A percentile compares a stretch with the other conserved stretches of the same genome.
Evolutionary conservation across 805 yeast species (phyloP).

Genomic region (Wickerhamomyces tratensis): DNA sequence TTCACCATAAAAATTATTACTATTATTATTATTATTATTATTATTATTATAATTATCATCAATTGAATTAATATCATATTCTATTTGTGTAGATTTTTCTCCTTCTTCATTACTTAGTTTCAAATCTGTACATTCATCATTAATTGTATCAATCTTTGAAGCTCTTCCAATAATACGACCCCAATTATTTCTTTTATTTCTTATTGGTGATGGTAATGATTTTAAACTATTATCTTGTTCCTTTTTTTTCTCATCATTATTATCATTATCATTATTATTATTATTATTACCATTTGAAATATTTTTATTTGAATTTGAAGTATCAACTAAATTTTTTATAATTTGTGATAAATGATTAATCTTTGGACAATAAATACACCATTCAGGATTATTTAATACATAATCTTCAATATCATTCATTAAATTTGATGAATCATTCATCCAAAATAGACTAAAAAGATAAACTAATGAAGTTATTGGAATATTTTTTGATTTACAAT

Average conservation of each 20-base stretch:
- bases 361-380: conserved; percentile 50
- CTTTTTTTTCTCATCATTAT: too few species aligned
- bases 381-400: conserved; percentile 17
- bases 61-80: not conserved
- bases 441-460: conserved; percentile 40
- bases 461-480: conserved; percentile 51
- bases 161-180: conserved; percentile 40
- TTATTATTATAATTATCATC: too few species aligned
- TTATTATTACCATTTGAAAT: too few species aligned
- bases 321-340: conserved; percentile 11
- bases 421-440: conserved; percentile 29
- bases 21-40: too few species aligned
- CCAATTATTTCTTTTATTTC: conserved; percentile 30
- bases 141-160: not conserved
- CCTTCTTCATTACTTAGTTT: not conserved
- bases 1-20: too few species aligned
- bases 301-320: not conserved
- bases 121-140: not conserved
- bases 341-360: conserved; percentile 16
- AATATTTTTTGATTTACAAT: conserved; percentile 46
- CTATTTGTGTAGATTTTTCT: not conserved
- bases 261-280: too few species aligned
- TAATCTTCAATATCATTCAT: conserved; percentile 17
- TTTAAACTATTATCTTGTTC: too few species aligned
- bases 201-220: conserved; percentile 43